A percentile compares a stretch with the other conserved stretches of the same genome.
Evolutionary conservation across 169 alveolate species (phyloP).

Genomic region (Cryptosporidium xiaoi): DNA sequence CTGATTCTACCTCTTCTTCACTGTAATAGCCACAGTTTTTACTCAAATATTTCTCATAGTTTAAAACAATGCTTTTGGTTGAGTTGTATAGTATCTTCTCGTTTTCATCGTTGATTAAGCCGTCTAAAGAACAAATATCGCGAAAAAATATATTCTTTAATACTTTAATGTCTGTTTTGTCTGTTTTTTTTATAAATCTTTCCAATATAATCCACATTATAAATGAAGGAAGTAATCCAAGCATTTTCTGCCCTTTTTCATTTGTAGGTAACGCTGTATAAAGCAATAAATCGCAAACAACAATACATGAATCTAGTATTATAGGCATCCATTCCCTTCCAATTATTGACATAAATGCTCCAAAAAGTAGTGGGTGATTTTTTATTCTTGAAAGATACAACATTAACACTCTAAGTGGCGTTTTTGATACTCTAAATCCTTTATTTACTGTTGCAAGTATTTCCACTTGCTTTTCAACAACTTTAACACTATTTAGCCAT

Average conservation of each 20-base stretch:
- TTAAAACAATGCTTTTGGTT: no score
- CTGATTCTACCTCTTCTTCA: no score
- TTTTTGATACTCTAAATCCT: conserved; percentile 21
- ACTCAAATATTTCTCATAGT: no score
- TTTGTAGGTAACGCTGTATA: conserved; percentile 38
- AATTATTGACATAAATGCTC: conserved; percentile 5
- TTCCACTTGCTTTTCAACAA: conserved; percentile 39
- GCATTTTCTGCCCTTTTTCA: conserved; percentile 22
- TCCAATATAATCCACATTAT: conserved; percentile 35
- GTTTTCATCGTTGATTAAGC: neutral
- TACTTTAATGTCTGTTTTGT: neutral
- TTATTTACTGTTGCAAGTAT: conserved; percentile 14
- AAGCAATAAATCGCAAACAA: conserved; percentile 34
- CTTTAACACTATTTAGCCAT: conserved; percentile 28
- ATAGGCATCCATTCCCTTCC: conserved; percentile 1
- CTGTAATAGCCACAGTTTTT: no score
- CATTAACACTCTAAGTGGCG: conserved; percentile 26
- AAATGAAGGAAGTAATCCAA: conserved; percentile 32
- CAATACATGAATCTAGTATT: conserved; percentile 16
- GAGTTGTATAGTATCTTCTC: no score
- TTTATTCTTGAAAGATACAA: conserved; percentile 41
- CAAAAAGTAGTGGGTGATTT: conserved; percentile 12
- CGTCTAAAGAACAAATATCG: conserved; percentile 19
- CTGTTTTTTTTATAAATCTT: neutral
- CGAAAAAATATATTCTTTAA: conserved; percentile 11